Conservation (phyloP, 2,329 filamentous ascomycete genomes). For the Penicillium janthinellum region DNA sequence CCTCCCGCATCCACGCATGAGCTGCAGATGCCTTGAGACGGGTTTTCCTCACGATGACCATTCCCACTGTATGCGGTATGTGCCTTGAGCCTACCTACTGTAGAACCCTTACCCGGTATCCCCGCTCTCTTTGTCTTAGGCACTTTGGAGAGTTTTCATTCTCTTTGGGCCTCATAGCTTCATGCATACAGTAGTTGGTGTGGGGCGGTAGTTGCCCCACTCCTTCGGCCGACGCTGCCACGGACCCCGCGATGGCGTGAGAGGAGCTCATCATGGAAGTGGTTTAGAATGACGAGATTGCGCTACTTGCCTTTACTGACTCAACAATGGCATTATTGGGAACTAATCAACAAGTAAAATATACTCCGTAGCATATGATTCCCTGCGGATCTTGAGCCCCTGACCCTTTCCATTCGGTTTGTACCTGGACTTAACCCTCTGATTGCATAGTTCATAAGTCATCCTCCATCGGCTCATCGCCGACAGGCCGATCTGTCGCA, state of each 20-base stretch:
- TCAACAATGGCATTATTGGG: not conserved
- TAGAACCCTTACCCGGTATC: not conserved
- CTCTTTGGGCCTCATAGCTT: not conserved
- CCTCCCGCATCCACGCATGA: not conserved
- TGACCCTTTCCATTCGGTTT: not conserved
- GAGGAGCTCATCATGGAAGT: not conserved
- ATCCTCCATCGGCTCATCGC: too few species aligned
- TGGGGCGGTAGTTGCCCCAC: constrained; percentile 10
- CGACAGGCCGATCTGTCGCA: too few species aligned
- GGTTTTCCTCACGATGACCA: too few species aligned
- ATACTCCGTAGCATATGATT: not conserved
- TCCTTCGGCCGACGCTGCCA: constrained; percentile 4
- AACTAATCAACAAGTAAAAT: not conserved
- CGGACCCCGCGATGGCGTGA: constrained; percentile 28
- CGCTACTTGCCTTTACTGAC: not conserved
- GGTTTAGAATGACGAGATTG: not conserved
- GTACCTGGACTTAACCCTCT: too few species aligned
- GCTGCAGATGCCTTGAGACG: not conserved
- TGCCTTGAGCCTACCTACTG: not conserved
- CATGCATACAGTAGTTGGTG: not conserved
- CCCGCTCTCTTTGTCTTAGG: not conserved
- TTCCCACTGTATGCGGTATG: not conserved
- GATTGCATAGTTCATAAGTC: too few species aligned
- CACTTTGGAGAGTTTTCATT: not conserved
- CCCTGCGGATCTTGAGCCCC: not conserved